These are phyloP conservation scores for Xylaria multiplex DNA, from an alignment of 2,329 filamentous ascomycete species.

Conservation along the genomic window DNA sequence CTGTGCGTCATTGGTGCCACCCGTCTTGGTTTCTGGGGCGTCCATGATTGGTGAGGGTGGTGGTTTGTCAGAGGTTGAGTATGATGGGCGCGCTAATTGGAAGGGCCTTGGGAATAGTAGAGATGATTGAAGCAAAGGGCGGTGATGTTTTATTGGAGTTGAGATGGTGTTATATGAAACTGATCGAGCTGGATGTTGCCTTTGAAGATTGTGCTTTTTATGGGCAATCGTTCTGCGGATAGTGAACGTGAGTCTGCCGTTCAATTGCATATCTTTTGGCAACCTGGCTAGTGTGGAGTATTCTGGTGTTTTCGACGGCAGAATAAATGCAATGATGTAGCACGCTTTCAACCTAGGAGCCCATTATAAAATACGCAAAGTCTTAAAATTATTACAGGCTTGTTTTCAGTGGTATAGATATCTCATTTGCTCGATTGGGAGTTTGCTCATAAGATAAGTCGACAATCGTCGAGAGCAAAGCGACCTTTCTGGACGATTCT, in stretches of 20 bases:
- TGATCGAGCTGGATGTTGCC: not conserved
- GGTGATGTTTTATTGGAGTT: constrained; percentile 2
- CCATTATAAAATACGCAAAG: not conserved
- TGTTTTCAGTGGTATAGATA: not conserved
- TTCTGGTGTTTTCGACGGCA: constrained; percentile 12
- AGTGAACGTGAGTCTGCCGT: constrained; percentile 14
- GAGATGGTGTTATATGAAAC: constrained; percentile 5
- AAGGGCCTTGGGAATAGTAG: not conserved
- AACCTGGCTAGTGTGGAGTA: not conserved
- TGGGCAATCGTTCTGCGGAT: constrained; percentile 5
- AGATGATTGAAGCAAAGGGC: not conserved
- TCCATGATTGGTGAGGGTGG: constrained; percentile 19
- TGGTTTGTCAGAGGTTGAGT: constrained; percentile 3
- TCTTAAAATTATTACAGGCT: not conserved
- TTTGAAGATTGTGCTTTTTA: constrained; percentile 4
- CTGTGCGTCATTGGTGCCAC: constrained; percentile 13
- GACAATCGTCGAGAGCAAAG: no score
- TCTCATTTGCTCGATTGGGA: not conserved
- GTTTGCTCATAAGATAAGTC: not conserved
- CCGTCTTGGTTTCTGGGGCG: constrained; percentile 13
- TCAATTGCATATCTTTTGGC: constrained; percentile 23
- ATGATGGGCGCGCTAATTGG: not conserved
- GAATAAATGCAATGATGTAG: not conserved
- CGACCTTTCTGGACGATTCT: constrained; percentile 18
- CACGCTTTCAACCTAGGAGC: not conserved